Evolutionary conservation across 106 monocot genomes (phyloP).

Genomic region (Narthecium ossifragum): DNA sequence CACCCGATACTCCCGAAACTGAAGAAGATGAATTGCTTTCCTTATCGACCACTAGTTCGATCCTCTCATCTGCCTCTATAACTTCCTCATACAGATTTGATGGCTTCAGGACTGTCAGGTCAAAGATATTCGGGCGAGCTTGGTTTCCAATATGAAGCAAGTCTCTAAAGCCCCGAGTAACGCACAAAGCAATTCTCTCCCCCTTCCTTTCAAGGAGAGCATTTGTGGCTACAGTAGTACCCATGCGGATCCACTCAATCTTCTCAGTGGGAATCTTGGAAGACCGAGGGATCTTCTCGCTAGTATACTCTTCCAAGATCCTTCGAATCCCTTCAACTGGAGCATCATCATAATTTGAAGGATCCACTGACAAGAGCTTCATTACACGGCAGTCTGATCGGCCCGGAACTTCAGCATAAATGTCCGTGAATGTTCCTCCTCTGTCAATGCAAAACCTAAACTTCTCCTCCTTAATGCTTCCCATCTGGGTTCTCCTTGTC

Average conservation of each 20-base stretch:
- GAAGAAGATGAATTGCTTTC: slow-evolving; percentile 17
- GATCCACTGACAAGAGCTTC: slow-evolving; percentile 92
- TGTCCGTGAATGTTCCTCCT: slow-evolving; percentile 96
- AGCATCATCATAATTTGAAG: slow-evolving; percentile 88
- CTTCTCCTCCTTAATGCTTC: slow-evolving; percentile 37
- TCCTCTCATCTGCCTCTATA: slow-evolving; percentile 87
- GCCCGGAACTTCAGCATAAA: slow-evolving; percentile 87
- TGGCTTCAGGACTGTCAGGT: slow-evolving; percentile 75
- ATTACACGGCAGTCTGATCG: slow-evolving; percentile 47
- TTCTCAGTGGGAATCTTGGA: slow-evolving; percentile 84
- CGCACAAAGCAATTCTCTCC: slow-evolving; percentile 89
- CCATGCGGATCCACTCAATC: slow-evolving; percentile 98
- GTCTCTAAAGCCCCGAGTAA: slow-evolving; percentile 76
- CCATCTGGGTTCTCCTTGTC: too few relatives aligned
- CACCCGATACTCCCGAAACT: slow-evolving; percentile 77
- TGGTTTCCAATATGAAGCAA: slow-evolving; percentile 97
- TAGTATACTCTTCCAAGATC: slow-evolving; percentile 68
- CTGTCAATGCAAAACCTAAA: slow-evolving; percentile 94
- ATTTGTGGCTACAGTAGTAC: slow-evolving; percentile 95
- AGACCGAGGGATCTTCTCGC: slow-evolving; percentile 53
- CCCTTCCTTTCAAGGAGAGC: slow-evolving; percentile 94
- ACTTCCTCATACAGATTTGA: slow-evolving; percentile 94
- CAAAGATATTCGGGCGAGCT: slow-evolving; percentile 85
- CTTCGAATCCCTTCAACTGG: slow-evolving; percentile 87
- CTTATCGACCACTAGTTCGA: slow-evolving; percentile 54